A percentile compares a stretch with the other conserved stretches of the same genome.
These are phyloP conservation scores for Rhododendron vialii DNA, from an alignment of 148 eudicot species.

Conservation along the genomic window DNA sequence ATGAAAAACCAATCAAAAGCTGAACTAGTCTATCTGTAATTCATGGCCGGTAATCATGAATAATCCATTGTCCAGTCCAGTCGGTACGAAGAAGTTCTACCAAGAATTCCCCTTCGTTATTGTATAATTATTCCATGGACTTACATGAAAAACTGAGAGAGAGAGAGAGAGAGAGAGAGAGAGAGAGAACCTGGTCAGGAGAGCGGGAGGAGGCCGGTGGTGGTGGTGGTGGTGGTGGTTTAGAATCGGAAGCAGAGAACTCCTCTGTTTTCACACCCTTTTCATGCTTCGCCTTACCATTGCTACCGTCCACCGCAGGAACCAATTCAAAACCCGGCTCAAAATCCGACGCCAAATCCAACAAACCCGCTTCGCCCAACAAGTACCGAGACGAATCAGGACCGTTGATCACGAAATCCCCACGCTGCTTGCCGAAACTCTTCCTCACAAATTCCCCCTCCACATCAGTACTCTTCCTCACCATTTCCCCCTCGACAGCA, in stretches of 20 bases:
- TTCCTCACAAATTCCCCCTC: slow-evolving; percentile 15
- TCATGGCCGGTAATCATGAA: no score
- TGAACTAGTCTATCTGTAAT: no score
- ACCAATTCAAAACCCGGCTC: slow-evolving; percentile 33
- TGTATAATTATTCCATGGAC: no score
- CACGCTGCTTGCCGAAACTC: slow-evolving; percentile 27
- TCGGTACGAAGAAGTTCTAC: no score
- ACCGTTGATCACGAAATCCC: slow-evolving; percentile 49
- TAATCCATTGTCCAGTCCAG: no score
- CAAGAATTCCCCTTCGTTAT: no score
- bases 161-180: neutral
- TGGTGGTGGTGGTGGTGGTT: neutral
- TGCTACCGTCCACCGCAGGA: neutral
- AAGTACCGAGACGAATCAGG: slow-evolving; percentile 68
- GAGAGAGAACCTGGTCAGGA: slow-evolving; percentile 35
- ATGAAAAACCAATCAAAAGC: no score
- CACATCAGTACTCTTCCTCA: neutral
- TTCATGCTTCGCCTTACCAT: neutral
- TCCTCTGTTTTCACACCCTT: slow-evolving; percentile 9
- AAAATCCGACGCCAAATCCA: slow-evolving; percentile 32
- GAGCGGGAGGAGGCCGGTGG: slow-evolving; percentile 14
- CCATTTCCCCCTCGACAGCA: neutral
- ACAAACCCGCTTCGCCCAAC: slow-evolving; percentile 36
- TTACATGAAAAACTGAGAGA: neutral
- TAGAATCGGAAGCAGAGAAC: slow-evolving; percentile 15